Evolutionary conservation across 257 asterid genomes (phyloP), one percentile per base, ranked within the genome.

Genomic region (Echium plantagineum): DNA sequence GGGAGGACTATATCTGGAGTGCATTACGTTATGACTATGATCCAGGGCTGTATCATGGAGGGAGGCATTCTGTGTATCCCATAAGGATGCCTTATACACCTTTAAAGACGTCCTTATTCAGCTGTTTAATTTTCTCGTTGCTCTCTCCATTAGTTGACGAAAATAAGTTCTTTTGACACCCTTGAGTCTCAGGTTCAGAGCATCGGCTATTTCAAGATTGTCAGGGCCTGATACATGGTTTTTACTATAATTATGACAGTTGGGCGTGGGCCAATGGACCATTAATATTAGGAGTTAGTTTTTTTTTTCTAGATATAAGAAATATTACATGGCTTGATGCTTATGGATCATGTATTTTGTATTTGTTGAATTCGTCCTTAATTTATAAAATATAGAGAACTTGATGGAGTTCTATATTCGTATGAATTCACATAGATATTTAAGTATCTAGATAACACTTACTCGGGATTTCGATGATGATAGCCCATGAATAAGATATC

Each of bases 161-260:
- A 22, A 55, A 30, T 62, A 52, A 68, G 63, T 66, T 47, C 64
- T 53, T 32, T 47, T 70, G 68, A 61, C 63, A 30, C 64, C 72
- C 77, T 66, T 72, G 68, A 52, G 66, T 63, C 62, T 65, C 58
- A 60, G 74, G 64, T 60, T 46, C 65, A 57, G 73, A 64, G 66
- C 49, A 42, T 42, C 49, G 13, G 49, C 3, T 1, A 74, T 66
- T 64, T 69, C 47, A 72, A 75, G 68, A 74, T 71, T 59, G 56
- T 64, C 60, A 42, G 17, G 17, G 49, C 49, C 49, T 7, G 15
- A 35, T 35, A 7, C 47, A 35, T 35, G 47, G 15, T 35, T 35
- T 35, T 35, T 68, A n/a, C 7, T 67, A 61, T 55, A 63, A 63
- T 67, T 59, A 64, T 71, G 64, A 63, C 69, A 63, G 46, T 58